Percentiles rank a stretch among this genome's conserved stretches.
phyloP scores from a whole-genome alignment of 2,329 filamentous ascomycete genomes.

The Fusarium fujikuroi region DNA sequence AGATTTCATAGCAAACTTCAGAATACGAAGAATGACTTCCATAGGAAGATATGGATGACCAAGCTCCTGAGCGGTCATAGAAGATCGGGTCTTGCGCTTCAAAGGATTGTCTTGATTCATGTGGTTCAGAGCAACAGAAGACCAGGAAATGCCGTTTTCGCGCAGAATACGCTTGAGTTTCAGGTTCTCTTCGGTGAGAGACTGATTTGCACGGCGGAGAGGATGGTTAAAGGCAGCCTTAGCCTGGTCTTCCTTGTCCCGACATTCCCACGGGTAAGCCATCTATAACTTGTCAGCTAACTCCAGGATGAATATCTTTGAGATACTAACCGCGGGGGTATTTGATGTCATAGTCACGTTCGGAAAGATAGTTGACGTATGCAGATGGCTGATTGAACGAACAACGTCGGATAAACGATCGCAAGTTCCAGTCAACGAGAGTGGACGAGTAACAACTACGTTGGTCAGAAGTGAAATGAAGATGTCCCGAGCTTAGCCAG shows the following conservation, averaged over 20 bases:
- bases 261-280: conserved; percentile 60
- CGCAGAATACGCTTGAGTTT: conserved; percentile 62
- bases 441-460: not conserved
- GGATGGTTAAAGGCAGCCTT: conserved; percentile 60
- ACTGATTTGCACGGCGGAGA: conserved; percentile 58
- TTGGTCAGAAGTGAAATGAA: not conserved
- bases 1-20: conserved; percentile 63
- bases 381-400: conserved; percentile 5
- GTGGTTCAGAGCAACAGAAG: conserved; percentile 50
- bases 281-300: conserved; percentile 39
- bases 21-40: conserved; percentile 63
- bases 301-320: not conserved
- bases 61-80: conserved; percentile 44
- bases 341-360: conserved; percentile 35
- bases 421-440: not conserved
- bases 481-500: not conserved
- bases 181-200: conserved; percentile 61
- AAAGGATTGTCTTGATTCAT: conserved; percentile 47
- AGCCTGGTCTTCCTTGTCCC: conserved; percentile 63
- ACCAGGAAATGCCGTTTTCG: conserved; percentile 64
- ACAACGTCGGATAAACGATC: not conserved
- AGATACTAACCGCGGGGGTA: conserved; percentile 34
- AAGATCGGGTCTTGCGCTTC: conserved; percentile 49
- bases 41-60: conserved; percentile 59
- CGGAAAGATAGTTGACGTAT: conserved; percentile 12